phyloP scores from a whole-genome alignment of 768 basidiomycete genomes.

The Calvatia gigantea region DNA sequence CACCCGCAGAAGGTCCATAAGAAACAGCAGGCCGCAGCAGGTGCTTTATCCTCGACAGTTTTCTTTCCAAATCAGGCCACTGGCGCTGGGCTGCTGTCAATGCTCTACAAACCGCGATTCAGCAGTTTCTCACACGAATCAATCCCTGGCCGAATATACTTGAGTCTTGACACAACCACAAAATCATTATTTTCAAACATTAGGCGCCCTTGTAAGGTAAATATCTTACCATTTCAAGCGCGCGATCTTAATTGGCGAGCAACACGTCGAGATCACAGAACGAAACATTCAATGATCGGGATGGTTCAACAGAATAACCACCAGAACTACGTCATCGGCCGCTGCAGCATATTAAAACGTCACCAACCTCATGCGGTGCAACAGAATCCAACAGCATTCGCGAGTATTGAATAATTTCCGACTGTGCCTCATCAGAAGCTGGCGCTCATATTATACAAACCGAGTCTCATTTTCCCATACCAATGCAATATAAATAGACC shows the following conservation, averaged over 20 bases:
- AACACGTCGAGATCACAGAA: background rate
- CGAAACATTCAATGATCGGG: background rate
- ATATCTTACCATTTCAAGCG: conserved; percentile 4
- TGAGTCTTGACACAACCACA: background rate
- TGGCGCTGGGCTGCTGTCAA: background rate
- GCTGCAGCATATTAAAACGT: background rate
- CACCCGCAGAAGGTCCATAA: background rate
- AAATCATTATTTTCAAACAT: background rate
- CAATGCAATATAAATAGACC: too few species aligned
- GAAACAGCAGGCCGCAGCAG: background rate
- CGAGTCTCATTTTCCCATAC: too few species aligned
- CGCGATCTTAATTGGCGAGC: background rate
- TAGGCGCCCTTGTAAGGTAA: conserved; percentile 1
- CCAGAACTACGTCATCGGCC: background rate
- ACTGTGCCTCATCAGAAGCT: too few species aligned
- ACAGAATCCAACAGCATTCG: too few species aligned
- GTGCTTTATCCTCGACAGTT: background rate
- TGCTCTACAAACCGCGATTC: background rate
- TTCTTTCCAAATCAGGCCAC: background rate
- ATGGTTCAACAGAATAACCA: background rate
- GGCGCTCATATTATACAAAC: too few species aligned
- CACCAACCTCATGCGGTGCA: background rate
- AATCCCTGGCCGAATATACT: background rate
- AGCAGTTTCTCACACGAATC: background rate
- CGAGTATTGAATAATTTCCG: background rate